Evolutionary conservation across 768 basidiomycete species (phyloP).

Genomic region (Tricholoma furcatifolium): DNA sequence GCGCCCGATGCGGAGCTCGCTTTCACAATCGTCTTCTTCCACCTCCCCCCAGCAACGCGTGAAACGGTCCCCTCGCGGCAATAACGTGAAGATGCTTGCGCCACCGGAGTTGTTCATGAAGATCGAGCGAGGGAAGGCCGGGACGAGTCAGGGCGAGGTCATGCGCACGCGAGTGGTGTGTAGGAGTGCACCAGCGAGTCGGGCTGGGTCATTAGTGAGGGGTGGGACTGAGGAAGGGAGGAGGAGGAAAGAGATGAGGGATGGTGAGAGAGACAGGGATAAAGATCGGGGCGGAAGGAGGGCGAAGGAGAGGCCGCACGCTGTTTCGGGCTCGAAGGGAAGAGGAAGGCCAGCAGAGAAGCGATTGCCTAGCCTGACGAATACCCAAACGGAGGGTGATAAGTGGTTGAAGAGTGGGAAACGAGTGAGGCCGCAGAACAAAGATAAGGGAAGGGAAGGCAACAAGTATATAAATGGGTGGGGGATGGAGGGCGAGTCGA

Average conservation of each 20-base stretch:
- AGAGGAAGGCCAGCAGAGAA: slow-evolving; percentile 26
- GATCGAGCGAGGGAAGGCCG: slow-evolving; percentile 33
- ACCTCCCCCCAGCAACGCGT: slow-evolving; percentile 14
- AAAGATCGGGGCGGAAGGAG: slow-evolving; percentile 1
- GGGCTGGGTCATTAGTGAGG: slow-evolving; percentile 47
- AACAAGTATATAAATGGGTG: slow-evolving; percentile 32
- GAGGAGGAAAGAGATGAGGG: slow-evolving; percentile 24
- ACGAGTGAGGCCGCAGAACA: slow-evolving; percentile 11
- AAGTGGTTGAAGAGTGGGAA: slow-evolving; percentile 39
- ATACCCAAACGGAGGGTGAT: slow-evolving; percentile 60
- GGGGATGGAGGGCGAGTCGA: slow-evolving; percentile 24
- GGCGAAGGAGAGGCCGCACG: slow-evolving; percentile 5
- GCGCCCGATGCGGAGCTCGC: slow-evolving; percentile 37
- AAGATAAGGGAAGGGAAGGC: slow-evolving; percentile 5
- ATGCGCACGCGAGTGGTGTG: slow-evolving; percentile 60
- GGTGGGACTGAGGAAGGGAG: slow-evolving; percentile 20
- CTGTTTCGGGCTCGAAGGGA: slow-evolving; percentile 18
- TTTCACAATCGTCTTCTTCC: slow-evolving; percentile 32
- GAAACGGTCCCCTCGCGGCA: slow-evolving; percentile 19
- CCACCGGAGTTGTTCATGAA: slow-evolving; percentile 38
- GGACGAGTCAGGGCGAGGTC: slow-evolving; percentile 39
- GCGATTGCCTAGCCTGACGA: slow-evolving; percentile 57
- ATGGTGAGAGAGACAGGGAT: slow-evolving; percentile 11
- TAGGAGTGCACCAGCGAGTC: slow-evolving; percentile 67
- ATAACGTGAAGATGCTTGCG: slow-evolving; percentile 25